These are phyloP conservation scores for Yarrowia divulgata DNA, from an alignment of 805 yeast genomes.

Conservation along the genomic window DNA sequence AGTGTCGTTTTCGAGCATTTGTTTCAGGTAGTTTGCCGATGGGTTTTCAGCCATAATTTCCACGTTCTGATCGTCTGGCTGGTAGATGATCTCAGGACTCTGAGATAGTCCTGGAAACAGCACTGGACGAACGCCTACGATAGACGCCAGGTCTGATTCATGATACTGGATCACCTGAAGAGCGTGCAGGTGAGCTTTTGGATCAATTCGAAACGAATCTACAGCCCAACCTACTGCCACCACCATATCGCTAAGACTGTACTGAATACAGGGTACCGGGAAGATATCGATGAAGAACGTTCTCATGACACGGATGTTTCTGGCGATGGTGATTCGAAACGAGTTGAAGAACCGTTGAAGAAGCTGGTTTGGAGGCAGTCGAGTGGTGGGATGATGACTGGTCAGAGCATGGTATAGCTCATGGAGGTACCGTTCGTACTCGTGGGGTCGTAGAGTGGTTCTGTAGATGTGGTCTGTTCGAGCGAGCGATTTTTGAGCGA, in stretches of 20 bases:
- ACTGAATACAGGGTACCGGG: background rate
- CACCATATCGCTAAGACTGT: background rate
- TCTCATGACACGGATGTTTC: slow-evolving; percentile 20
- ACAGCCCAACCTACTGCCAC: background rate
- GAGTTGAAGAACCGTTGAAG: slow-evolving; percentile 11
- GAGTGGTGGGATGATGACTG: background rate
- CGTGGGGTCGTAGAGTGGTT: background rate
- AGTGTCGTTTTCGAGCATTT: background rate
- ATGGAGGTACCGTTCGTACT: slow-evolving; percentile 11
- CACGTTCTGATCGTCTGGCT: background rate
- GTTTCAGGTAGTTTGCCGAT: background rate
- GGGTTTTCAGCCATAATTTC: background rate
- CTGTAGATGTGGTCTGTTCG: background rate
- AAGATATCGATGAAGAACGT: slow-evolving; percentile 5
- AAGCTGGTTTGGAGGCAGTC: background rate
- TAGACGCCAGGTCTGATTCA: background rate
- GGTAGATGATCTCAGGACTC: slow-evolving; percentile 3
- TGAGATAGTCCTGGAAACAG: background rate
- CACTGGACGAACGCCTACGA: background rate
- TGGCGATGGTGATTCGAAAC: background rate
- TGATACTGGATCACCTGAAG: slow-evolving; percentile 8
- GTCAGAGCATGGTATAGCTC: background rate
- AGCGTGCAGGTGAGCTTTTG: background rate
- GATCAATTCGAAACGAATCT: background rate
- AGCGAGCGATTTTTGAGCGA: background rate